These are phyloP conservation scores for Cryptococcus wingfieldii DNA, from an alignment of 1,284 basidiomycete genomes.

Conservation along the genomic window DNA sequence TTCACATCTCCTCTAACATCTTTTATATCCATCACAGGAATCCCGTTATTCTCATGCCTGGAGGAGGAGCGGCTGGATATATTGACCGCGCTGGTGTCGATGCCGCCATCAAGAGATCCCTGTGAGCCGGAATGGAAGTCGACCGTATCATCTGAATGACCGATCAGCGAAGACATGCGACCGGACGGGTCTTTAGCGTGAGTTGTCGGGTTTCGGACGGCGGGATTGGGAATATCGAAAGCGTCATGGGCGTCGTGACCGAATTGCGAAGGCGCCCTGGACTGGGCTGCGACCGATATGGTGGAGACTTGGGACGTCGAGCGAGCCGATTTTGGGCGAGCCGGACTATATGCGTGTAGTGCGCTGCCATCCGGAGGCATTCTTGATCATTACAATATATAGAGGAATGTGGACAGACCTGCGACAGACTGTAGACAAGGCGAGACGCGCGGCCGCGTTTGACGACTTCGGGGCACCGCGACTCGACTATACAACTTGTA, in stretches of 20 bases:
- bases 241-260: constrained; percentile 3
- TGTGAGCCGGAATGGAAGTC: no score
- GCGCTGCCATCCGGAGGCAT: background rate
- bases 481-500: no score
- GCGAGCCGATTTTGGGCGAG: constrained; percentile 20
- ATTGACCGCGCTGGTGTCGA: background rate
- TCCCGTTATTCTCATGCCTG: constrained; percentile 20
- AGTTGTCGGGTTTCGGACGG: no score
- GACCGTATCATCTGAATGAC: no score
- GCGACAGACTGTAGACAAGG: no score
- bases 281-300: constrained; percentile 19
- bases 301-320: constrained; percentile 26
- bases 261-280: background rate
- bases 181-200: background rate
- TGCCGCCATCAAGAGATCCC: background rate
- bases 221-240: no score
- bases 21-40: constrained; percentile 3
- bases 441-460: no score
- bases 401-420: background rate
- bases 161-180: constrained; percentile 1
- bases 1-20: constrained; percentile 14
- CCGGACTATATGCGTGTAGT: background rate
- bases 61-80: background rate
- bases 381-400: background rate
- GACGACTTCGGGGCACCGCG: no score